Percentiles rank a stretch among this genome's conserved stretches.
These are phyloP conservation scores for Ophiocordyceps australis DNA, from an alignment of 2,329 filamentous ascomycete genomes.

Conservation along the genomic window DNA sequence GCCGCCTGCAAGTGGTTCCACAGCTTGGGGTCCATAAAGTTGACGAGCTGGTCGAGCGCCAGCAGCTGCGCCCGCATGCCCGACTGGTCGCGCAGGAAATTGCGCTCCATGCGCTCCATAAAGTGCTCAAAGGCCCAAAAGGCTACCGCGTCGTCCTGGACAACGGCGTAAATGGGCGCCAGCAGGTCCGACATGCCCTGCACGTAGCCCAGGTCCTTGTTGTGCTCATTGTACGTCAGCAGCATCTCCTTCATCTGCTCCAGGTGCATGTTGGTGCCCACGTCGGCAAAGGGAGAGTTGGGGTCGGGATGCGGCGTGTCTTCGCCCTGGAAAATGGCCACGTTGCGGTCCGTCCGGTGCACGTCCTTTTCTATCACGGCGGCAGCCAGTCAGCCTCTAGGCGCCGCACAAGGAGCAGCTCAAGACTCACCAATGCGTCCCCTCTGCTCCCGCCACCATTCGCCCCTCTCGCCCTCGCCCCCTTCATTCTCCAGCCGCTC, in stretches of 20 bases:
- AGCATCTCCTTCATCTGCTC: constrained; percentile 99
- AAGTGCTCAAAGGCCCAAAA: constrained; percentile 95
- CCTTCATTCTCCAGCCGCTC: constrained; percentile 73
- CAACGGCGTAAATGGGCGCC: constrained; percentile 87
- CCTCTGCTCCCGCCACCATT: constrained; percentile 95
- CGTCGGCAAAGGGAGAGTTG: constrained; percentile 80
- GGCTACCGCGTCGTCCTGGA: constrained; percentile 91
- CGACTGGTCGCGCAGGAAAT: constrained; percentile 87
- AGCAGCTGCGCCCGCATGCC: constrained; percentile 88
- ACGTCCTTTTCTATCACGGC: constrained; percentile 76
- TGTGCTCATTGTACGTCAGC: constrained; percentile 95
- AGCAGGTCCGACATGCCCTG: constrained; percentile 98
- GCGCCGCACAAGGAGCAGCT: neutral
- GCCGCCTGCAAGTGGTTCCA: constrained; percentile 79
- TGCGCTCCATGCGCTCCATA: constrained; percentile 96
- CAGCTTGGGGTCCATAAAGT: constrained; percentile 89
- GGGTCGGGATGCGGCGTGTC: constrained; percentile 94
- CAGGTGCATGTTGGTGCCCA: constrained; percentile 89
- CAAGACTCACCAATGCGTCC: constrained; percentile 65
- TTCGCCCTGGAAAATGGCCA: constrained; percentile 90
- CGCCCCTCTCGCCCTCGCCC: constrained; percentile 62
- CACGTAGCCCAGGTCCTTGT: constrained; percentile 86
- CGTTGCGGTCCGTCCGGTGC: constrained; percentile 84
- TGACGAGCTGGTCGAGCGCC: constrained; percentile 84
- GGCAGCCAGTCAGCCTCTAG: neutral